phyloP scores from a whole-genome alignment of 2,329 filamentous ascomycete genomes.

The Hypoxylon sp. region DNA sequence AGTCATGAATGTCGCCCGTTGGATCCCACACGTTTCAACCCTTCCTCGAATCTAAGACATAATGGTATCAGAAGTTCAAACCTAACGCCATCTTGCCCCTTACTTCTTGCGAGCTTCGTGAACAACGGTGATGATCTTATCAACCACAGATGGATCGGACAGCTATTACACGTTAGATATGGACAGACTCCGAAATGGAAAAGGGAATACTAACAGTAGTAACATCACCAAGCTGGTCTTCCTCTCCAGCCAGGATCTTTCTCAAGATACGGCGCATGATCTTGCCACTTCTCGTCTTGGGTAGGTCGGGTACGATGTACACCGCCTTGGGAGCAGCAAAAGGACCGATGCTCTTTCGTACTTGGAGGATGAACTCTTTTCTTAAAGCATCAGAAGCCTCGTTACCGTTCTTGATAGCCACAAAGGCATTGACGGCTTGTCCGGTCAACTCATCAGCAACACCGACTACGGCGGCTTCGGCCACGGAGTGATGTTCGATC shows the following conservation, averaged over 20 bases:
- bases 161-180: conserved; percentile 66
- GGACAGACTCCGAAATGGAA: conserved; percentile 9
- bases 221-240: conserved; percentile 94
- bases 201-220: conserved; percentile 78
- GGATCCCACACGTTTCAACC: conserved; percentile 23
- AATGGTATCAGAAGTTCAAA: conserved; percentile 40
- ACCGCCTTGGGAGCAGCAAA: conserved; percentile 97
- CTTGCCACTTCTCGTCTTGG: conserved; percentile 98
- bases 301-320: conserved; percentile 90
- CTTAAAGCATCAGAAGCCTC: conserved; percentile 83
- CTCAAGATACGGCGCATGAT: conserved; percentile 98
- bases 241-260: conserved; percentile 97
- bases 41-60: conserved; percentile 25
- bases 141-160: conserved; percentile 89
- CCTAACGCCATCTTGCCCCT: conserved; percentile 38
- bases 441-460: conserved; percentile 94
- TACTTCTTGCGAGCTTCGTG: conserved; percentile 72
- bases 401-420: conserved; percentile 87
- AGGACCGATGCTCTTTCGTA: conserved; percentile 96
- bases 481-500: conserved; percentile 89
- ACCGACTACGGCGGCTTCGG: conserved; percentile 95
- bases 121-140: conserved; percentile 88
- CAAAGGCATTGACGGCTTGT: conserved; percentile 97
- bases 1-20: conserved; percentile 3
- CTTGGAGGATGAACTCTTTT: conserved; percentile 94